Conservation (phyloP, 2,329 filamentous ascomycete species). For the Colletotrichum acutatum region DNA sequence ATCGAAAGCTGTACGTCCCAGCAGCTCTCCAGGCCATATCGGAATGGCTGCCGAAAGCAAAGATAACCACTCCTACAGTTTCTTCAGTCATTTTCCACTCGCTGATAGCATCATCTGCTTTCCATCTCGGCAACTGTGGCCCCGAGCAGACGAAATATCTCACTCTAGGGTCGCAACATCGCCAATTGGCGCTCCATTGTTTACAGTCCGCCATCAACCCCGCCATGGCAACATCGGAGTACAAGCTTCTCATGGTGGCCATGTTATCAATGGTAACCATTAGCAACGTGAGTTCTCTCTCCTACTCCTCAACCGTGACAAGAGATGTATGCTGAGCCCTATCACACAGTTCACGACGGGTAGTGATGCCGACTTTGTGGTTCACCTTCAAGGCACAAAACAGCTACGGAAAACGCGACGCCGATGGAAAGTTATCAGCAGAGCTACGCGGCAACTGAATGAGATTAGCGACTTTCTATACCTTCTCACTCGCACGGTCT, state of each 20-base stretch:
- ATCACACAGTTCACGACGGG: conserved; percentile 4
- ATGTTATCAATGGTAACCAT: conserved; percentile 5
- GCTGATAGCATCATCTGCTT: not conserved
- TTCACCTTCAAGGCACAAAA: conserved; percentile 11
- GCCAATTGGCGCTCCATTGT: not conserved
- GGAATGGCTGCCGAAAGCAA: not conserved
- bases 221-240: not conserved
- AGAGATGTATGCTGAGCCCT: not conserved
- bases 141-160: conserved; percentile 1
- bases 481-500: conserved; percentile 5
- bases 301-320: too few relatives aligned
- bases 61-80: not conserved
- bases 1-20: conserved; percentile 3
- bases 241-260: conserved; percentile 16
- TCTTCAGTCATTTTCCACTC: conserved; percentile 17
- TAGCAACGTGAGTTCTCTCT: not conserved
- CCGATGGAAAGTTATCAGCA: not conserved
- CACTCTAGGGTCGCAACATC: not conserved
- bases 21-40: conserved; percentile 7
- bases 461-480: conserved; percentile 17
- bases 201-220: not conserved
- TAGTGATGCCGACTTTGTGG: conserved; percentile 9
- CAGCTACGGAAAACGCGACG: conserved; percentile 1
- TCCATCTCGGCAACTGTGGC: conserved; percentile 1
- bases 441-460: conserved; percentile 5